Base-by-base conservation (phyloP, 2,329 filamentous ascomycete genomes). In the Polytolypa hystricis region DNA sequence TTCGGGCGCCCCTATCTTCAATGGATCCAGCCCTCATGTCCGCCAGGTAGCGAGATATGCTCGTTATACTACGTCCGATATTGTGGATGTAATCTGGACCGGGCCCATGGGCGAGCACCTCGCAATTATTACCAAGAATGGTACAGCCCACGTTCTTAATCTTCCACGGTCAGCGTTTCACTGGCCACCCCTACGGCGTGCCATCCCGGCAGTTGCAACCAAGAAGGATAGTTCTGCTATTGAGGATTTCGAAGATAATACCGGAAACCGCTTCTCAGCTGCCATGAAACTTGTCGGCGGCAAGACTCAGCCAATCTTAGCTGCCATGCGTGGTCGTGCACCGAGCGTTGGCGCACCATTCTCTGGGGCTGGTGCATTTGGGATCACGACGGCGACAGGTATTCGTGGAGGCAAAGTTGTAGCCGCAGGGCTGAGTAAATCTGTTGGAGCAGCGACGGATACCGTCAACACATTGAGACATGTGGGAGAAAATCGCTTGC, bases 131-230 rank as follows among this genome's bases (percentile, higher is more conserved):
- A 96, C 91, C 1, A 85, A 93, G 51, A 83, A 87, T 48, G 86
- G 89, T n/a, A 98, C 91, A 6, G 79, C 95, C 8, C 91, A 98
- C 60, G 74, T 96, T 29, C 79, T 94, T 45, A 84, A 94, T 47
- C 74, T 96, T 58, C 85, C 86, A 6, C 70, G 76, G 30, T 82
- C 77, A 44, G 84, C 84, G 4, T 89, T 87, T 49, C 77, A 82
- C 46, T 94, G 87, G 87, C 87, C 87, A 27, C 84, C 86, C 16
- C 79, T 64, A 42, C 61, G 64, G 15, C 60, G 61, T 32, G 53
- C 53, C 14, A 54, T 58, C 30, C 38, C 28, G 16, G 42, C 70
- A 74, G 26, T 67, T 71, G 36, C 66, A 69, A 40, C 60, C 57
- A 42, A 63, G 59, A 35, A 51, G 51, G 25, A 62, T 58, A 41